Conservation (phyloP, 139 green algal genomes). For the Picochlorum sp. region DNA sequence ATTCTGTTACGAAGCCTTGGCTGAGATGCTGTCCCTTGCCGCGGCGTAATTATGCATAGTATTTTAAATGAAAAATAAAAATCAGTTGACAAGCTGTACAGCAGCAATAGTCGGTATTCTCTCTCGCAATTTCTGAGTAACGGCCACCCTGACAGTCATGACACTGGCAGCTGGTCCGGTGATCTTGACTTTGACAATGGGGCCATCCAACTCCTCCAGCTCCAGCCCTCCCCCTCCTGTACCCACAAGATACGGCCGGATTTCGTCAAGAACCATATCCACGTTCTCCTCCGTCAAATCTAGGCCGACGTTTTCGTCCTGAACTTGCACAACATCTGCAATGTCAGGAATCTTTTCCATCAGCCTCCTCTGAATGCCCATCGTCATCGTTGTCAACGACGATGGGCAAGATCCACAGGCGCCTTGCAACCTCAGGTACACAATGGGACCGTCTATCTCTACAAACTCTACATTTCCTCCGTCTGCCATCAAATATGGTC, state of each 20-base stretch:
- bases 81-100: slow-evolving; percentile 82
- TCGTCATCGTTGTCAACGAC: slow-evolving; percentile 93
- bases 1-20: slow-evolving; percentile 61
- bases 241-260: slow-evolving; percentile 85
- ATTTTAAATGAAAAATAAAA: not conserved
- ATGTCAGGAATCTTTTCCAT: slow-evolving; percentile 98
- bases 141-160: slow-evolving; percentile 95
- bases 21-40: slow-evolving; percentile 5
- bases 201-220: slow-evolving; percentile 81
- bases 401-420: slow-evolving; percentile 92
- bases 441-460: slow-evolving; percentile 92
- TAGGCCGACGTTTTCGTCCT: slow-evolving; percentile 77
- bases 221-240: slow-evolving; percentile 88
- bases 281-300: slow-evolving; percentile 82
- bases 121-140: slow-evolving; percentile 98
- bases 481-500: slow-evolving; percentile 97
- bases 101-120: slow-evolving; percentile 93
- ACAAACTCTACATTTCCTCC: slow-evolving; percentile 97
- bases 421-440: slow-evolving; percentile 80
- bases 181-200: slow-evolving; percentile 90
- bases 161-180: slow-evolving; percentile 87
- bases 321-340: slow-evolving; percentile 91
- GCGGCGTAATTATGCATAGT: not conserved
- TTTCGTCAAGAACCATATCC: slow-evolving; percentile 64
- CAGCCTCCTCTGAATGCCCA: slow-evolving; percentile 93